These are phyloP conservation scores for Geranium brycei DNA, from an alignment of 345 rosid genomes.

Conservation along the genomic window DNA sequence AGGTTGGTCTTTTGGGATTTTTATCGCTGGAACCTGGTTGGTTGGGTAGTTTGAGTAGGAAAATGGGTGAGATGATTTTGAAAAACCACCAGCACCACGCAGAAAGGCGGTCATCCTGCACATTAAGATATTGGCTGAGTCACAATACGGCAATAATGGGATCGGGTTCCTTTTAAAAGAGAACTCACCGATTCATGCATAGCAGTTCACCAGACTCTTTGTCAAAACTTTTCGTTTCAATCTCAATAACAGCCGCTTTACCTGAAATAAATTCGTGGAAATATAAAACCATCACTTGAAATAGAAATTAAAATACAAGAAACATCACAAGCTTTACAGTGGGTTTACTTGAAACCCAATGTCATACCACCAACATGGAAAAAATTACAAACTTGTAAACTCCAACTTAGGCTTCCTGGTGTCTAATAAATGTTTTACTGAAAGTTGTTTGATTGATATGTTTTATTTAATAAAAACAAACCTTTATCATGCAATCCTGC, in stretches of 20 bases:
- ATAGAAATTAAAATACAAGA: too few species aligned
- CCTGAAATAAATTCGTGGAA: constrained; percentile 27
- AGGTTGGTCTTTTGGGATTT: constrained; percentile 56
- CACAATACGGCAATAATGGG: not conserved
- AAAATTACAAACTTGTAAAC: too few species aligned
- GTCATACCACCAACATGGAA: not conserved
- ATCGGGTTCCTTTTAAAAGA: constrained; percentile 10
- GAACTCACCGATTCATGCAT: constrained; percentile 64
- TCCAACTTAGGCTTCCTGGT: not conserved
- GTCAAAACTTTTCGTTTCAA: constrained; percentile 64
- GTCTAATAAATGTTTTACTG: too few species aligned
- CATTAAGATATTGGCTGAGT: constrained; percentile 8
- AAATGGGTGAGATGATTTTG: constrained; percentile 53
- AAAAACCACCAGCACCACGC: constrained; percentile 92
- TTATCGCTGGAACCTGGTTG: constrained; percentile 45
- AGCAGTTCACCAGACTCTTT: constrained; percentile 55
- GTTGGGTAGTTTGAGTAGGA: constrained; percentile 59
- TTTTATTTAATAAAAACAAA: constrained; percentile 10
- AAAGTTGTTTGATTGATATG: constrained; percentile 1
- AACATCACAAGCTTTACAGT: not conserved
- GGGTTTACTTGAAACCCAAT: not conserved
- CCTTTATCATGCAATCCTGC: constrained; percentile 95
- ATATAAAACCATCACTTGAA: not conserved
- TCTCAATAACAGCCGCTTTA: constrained; percentile 75
- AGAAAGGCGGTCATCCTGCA: constrained; percentile 47